Conservation (phyloP, 768 basidiomycete genomes). For the Tremella mesenterica region DNA sequence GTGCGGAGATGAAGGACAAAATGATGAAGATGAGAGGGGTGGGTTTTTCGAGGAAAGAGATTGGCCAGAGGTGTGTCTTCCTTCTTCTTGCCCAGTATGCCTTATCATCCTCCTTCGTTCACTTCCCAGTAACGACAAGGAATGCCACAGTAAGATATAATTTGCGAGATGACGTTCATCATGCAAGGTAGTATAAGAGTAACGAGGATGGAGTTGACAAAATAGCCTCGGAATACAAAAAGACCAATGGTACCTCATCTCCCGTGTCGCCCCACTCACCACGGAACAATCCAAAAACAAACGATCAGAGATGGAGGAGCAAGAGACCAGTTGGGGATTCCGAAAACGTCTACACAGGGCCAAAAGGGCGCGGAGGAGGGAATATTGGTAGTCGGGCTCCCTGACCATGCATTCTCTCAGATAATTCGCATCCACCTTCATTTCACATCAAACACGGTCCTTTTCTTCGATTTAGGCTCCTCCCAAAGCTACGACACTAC, state of each 20-base stretch:
- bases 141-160: background rate
- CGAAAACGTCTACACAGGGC: constrained; percentile 35
- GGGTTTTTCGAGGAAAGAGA: constrained; percentile 25
- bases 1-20: constrained; percentile 17
- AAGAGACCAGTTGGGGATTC: constrained; percentile 34
- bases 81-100: background rate
- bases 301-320: constrained; percentile 11
- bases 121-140: background rate
- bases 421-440: background rate
- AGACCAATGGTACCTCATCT: constrained; percentile 20
- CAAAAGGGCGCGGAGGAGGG: constrained; percentile 31
- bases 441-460: background rate
- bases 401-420: background rate
- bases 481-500: no score
- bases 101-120: background rate
- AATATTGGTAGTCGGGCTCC: constrained; percentile 38
- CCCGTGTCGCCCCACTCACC: constrained; percentile 29
- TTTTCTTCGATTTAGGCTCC: no score
- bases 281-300: constrained; percentile 12
- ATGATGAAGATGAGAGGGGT: constrained; percentile 28
- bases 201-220: constrained; percentile 1
- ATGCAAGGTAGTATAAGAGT: background rate
- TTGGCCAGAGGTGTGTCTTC: constrained; percentile 32
- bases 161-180: background rate
- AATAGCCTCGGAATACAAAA: constrained; percentile 19